phyloP scores from a whole-genome alignment of 1,284 basidiomycete genomes.

The Ceratorhiza oryzae-sativae region DNA sequence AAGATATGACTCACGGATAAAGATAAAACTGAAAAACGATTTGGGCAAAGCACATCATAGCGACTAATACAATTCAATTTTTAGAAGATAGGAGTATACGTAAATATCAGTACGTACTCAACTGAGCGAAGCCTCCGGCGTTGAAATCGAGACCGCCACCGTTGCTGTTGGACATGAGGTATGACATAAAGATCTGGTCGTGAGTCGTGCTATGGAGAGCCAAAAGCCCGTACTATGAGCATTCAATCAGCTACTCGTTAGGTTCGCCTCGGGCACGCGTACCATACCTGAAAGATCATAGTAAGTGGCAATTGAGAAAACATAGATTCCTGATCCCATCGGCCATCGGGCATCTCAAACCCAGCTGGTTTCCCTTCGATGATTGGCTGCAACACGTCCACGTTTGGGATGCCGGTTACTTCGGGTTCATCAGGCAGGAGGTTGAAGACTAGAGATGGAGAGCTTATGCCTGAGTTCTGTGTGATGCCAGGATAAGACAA shows the following conservation, averaged over 20 bases:
- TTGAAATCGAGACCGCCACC: conserved; percentile 79
- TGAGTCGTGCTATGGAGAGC: conserved; percentile 64
- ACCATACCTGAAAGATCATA: conserved; percentile 73
- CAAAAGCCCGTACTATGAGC: conserved; percentile 25
- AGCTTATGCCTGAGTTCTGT: conserved; percentile 14
- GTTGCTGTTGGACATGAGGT: conserved; percentile 64
- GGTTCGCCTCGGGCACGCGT: not conserved
- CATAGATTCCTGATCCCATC: not conserved
- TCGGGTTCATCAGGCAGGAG: not conserved
- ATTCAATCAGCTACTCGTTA: not conserved
- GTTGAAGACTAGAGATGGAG: conserved; percentile 17
- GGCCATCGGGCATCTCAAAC: not conserved
- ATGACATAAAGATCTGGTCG: conserved; percentile 83
- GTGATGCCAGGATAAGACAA: conserved; percentile 7
- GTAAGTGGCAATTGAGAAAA: conserved; percentile 60
- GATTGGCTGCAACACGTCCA: conserved; percentile 23
- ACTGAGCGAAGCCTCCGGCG: conserved; percentile 79
- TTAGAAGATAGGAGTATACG: not conserved
- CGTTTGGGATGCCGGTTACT: not conserved
- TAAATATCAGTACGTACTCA: conserved; percentile 59
- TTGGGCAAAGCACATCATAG: conserved; percentile 44
- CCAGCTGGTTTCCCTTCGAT: conserved; percentile 30
- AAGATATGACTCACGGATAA: conserved; percentile 70
- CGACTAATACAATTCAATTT: conserved; percentile 43
- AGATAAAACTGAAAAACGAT: conserved; percentile 56